A percentile compares a stretch with the other conserved stretches of the same genome.
Evolutionary conservation across 2,329 filamentous ascomycete species (phyloP).

Genomic region (Penicillium sp.): DNA sequence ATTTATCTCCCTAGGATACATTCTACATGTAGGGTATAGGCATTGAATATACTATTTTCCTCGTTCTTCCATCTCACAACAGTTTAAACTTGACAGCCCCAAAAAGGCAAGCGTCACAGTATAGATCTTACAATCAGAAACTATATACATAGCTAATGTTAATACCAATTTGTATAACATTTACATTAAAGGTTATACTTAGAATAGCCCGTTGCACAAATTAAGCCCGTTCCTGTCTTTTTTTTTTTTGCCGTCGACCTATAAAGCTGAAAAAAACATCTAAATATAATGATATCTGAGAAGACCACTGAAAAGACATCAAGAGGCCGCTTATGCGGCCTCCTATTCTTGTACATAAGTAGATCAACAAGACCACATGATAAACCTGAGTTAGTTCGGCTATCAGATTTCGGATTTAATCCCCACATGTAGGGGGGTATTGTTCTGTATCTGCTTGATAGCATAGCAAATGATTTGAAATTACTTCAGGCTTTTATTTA

Average conservation of each 20-base stretch:
- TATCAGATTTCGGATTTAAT: not conserved
- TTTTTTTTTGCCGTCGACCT: too few relatives aligned
- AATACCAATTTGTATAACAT: not conserved
- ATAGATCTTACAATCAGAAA: not conserved
- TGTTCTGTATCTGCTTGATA: conserved; percentile 4
- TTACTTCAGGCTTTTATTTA: conserved; percentile 2
- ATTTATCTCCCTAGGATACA: not conserved
- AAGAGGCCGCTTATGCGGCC: too few relatives aligned
- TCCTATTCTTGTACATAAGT: too few relatives aligned
- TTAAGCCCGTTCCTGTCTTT: too few relatives aligned
- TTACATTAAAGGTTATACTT: too few relatives aligned
- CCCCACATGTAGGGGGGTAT: conserved; percentile 9
- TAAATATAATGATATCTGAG: too few relatives aligned
- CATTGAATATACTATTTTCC: not conserved
- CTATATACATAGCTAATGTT: too few relatives aligned
- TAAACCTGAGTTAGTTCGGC: not conserved
- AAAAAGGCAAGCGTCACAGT: not conserved
- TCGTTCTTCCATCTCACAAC: not conserved
- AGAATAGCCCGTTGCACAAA: too few relatives aligned
- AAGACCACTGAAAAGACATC: too few relatives aligned
- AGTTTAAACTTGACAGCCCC: too few relatives aligned
- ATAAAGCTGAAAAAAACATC: too few relatives aligned
- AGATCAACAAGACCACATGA: too few relatives aligned
- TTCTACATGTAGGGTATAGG: not conserved
- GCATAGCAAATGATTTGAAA: conserved; percentile 8